Base-by-base conservation (phyloP, 495 filamentous ascomycete genomes). In the Aspergillus leporis region DNA sequence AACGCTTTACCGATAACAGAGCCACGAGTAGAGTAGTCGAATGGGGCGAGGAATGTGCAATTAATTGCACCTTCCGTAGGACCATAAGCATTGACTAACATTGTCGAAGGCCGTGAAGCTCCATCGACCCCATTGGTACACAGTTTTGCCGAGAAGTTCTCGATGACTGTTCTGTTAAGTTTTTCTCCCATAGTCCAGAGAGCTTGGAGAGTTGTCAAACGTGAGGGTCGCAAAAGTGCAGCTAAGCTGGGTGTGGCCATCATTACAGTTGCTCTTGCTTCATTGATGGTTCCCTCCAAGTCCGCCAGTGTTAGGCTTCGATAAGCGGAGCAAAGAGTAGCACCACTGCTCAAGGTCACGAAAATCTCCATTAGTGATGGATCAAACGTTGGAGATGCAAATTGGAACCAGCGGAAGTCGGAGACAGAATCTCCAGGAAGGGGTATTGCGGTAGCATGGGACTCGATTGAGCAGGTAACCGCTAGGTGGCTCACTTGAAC, bases 351-450 rank as follows among this genome's bases (percentile, higher is more conserved):
- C 0, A 90, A 64, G 0, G 90, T 84, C 61, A 92, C 92, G 74
- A 93, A 94, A 9, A 91, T 90, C 67, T 94, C 90, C 66, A 93
- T 92, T 0, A 92, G 81, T 0, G 87, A 92, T 0, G 92, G 90
- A 60, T 94, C 90, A 61, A 94, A 94, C 0, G 89, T 92, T 0
- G 89, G 87, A 14, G 88, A 83, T 0, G 90, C 90, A 65, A 93
- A 93, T 67, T 95, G 91, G 66, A 93, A 93, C 38, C 90, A 80
- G 13, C 78, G 72, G 58, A 92, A 92, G 0, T 57, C 34, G 1
- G 89, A 89, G 36, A 89, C 81, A 53, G 86, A 79, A n/a, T 73
- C 70, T 32, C 91, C 83, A 14, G 63, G 64, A 12, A 66, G 61
- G 0, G 66, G 60, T 23, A 69, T 65, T 5, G 64, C 34, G 0